Percentiles rank a stretch among this genome's conserved stretches.
These are phyloP conservation scores for Pichia sp. DNA, from an alignment of 1,139 yeast species.

Conservation along the genomic window DNA sequence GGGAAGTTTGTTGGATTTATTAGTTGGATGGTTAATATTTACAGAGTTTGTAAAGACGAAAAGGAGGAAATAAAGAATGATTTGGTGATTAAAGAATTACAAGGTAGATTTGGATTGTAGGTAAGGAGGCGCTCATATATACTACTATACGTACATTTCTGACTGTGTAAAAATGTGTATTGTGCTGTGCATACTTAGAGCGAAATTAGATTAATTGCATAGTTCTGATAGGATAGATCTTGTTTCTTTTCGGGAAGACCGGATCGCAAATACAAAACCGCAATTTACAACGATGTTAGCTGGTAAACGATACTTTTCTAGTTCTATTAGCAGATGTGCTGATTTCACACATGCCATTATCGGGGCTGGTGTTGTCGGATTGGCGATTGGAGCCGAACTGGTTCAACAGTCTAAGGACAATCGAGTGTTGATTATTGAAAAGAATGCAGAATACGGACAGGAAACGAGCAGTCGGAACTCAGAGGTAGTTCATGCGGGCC, in stretches of 20 bases:
- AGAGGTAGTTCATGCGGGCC: constrained; percentile 89
- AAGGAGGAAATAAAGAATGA: constrained; percentile 4
- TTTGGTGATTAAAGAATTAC: background rate
- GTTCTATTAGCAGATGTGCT: background rate
- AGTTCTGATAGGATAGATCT: too few species aligned
- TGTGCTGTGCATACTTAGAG: background rate
- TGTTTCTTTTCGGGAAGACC: too few species aligned
- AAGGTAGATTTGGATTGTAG: background rate
- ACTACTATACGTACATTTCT: background rate
- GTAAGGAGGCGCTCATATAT: background rate
- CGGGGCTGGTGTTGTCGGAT: constrained; percentile 88
- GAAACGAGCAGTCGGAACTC: constrained; percentile 87
- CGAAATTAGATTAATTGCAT: background rate
- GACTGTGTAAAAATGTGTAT: background rate
- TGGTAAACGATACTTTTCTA: background rate
- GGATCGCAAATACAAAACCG: too few species aligned
- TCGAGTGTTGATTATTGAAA: constrained; percentile 61
- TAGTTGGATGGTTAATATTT: constrained; percentile 28
- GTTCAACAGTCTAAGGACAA: constrained; percentile 39
- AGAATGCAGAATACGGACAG: constrained; percentile 57
- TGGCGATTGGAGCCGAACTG: constrained; percentile 72
- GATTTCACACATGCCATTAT: constrained; percentile 77
- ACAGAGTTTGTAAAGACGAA: constrained; percentile 26
- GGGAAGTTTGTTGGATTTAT: constrained; percentile 22
- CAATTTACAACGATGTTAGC: too few species aligned